These are phyloP conservation scores for Chytridium lagenaria DNA, from an alignment of 371 early-diverging fungal genomes.

Conservation along the genomic window DNA sequence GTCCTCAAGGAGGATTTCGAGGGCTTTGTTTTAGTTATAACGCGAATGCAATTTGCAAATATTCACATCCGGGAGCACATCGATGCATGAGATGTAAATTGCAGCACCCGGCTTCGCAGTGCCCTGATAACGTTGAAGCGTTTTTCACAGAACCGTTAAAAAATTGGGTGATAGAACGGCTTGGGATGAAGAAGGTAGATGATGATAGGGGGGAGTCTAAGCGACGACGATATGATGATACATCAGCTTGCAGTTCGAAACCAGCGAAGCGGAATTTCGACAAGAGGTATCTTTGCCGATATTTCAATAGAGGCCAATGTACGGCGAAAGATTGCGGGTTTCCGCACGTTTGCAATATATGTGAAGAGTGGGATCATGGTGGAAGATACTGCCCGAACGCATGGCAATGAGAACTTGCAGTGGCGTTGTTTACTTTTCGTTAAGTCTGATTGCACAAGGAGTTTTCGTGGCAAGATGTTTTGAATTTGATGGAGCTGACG, in stretches of 20 bases:
- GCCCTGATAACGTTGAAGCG: constrained; percentile 28
- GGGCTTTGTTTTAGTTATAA: constrained; percentile 38
- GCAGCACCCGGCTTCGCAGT: constrained; percentile 24
- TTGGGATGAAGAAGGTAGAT: background rate
- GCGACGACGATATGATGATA: constrained; percentile 3
- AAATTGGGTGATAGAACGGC: background rate
- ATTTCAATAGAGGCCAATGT: constrained; percentile 32
- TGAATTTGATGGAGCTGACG: too few species aligned
- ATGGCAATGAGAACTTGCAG: background rate
- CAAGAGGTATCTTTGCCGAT: too few species aligned
- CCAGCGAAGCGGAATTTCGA: too few species aligned
- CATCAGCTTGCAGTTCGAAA: too few species aligned
- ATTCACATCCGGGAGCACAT: constrained; percentile 24
- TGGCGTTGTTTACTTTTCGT: background rate
- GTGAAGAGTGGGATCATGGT: constrained; percentile 26
- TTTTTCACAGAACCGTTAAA: constrained; percentile 9
- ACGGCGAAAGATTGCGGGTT: constrained; percentile 24
- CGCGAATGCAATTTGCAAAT: constrained; percentile 30
- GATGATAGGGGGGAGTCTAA: background rate
- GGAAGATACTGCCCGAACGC: constrained; percentile 25
- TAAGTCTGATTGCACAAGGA: too few species aligned
- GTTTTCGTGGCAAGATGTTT: too few species aligned
- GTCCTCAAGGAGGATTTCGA: constrained; percentile 28
- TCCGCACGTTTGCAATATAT: constrained; percentile 30
- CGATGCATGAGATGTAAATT: constrained; percentile 31